These are phyloP conservation scores for Populus hybrid DNA, from an alignment of 441 rosid species.

Conservation along the genomic window DNA sequence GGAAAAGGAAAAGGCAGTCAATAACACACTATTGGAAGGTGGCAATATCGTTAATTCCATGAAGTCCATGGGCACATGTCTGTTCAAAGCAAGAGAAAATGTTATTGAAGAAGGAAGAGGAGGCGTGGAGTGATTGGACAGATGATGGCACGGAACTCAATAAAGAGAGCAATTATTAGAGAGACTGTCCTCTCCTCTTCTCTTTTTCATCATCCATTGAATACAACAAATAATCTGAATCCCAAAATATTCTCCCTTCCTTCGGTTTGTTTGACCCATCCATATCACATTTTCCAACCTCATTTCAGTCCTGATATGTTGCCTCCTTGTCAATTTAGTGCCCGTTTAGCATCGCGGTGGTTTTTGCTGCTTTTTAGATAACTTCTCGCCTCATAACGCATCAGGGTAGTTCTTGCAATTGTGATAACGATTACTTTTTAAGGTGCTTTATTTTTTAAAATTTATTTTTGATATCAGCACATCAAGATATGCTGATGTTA, in stretches of 20 bases:
- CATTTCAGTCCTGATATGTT: background rate
- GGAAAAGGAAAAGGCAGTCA: background rate
- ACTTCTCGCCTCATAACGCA: too few species aligned
- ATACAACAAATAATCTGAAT: background rate
- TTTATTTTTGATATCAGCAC: too few species aligned
- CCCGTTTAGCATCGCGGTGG: too few species aligned
- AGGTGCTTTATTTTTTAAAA: too few species aligned
- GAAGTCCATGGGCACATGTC: background rate
- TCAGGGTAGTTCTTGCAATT: too few species aligned
- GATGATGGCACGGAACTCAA: constrained; percentile 48
- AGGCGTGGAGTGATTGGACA: background rate
- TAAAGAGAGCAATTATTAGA: constrained; percentile 39
- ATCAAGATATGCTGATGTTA: too few species aligned
- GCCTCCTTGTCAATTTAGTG: background rate
- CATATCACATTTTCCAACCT: background rate
- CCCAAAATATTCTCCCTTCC: background rate
- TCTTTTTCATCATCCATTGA: background rate
- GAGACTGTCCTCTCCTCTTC: background rate
- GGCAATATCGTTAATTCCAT: background rate
- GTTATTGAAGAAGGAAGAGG: background rate
- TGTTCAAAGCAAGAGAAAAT: background rate
- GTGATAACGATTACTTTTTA: too few species aligned
- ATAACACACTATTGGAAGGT: background rate
- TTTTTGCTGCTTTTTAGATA: too few species aligned
- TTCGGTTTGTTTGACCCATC: background rate